Evolutionary conservation across 2,329 filamentous ascomycete species (phyloP).

Genomic region (Lithohypha guttulata): DNA sequence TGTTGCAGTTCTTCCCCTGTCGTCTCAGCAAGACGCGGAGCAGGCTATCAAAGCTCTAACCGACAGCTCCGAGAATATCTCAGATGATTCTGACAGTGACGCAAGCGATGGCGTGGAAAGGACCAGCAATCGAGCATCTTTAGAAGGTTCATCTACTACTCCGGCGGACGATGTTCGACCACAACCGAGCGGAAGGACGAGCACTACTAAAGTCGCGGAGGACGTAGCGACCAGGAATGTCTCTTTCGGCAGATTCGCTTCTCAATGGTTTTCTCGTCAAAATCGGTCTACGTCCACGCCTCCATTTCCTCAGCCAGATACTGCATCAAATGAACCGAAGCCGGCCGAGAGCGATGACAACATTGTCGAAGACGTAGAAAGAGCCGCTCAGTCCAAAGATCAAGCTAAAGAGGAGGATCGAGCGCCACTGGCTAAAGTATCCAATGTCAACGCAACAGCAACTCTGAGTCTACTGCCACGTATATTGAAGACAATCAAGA

Average conservation of each 20-base stretch:
- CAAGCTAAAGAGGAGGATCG: background rate
- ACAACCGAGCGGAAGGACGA: slow-evolving; percentile 28
- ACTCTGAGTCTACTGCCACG: slow-evolving; percentile 63
- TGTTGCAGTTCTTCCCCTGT: slow-evolving; percentile 79
- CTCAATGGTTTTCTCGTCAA: slow-evolving; percentile 79
- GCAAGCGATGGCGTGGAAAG: slow-evolving; percentile 24
- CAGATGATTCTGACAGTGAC: slow-evolving; percentile 21
- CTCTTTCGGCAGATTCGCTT: slow-evolving; percentile 77
- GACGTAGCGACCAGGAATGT: slow-evolving; percentile 78
- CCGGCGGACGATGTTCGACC: slow-evolving; percentile 23
- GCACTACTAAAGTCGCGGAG: slow-evolving; percentile 58
- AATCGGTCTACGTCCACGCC: slow-evolving; percentile 46
- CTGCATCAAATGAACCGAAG: slow-evolving; percentile 1
- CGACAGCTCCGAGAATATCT: slow-evolving; percentile 6
- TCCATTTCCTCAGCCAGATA: background rate
- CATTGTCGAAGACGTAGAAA: background rate
- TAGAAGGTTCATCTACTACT: slow-evolving; percentile 21
- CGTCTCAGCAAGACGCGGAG: slow-evolving; percentile 62
- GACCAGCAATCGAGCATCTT: slow-evolving; percentile 17
- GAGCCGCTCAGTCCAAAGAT: background rate
- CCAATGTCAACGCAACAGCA: background rate
- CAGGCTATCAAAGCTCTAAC: slow-evolving; percentile 49
- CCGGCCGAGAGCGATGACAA: slow-evolving; percentile 1
- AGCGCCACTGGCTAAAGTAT: background rate
- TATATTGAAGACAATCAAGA: slow-evolving; percentile 67